Conservation (phyloP, 2,329 filamentous ascomycete species). For the Monosporascus sp. region DNA sequence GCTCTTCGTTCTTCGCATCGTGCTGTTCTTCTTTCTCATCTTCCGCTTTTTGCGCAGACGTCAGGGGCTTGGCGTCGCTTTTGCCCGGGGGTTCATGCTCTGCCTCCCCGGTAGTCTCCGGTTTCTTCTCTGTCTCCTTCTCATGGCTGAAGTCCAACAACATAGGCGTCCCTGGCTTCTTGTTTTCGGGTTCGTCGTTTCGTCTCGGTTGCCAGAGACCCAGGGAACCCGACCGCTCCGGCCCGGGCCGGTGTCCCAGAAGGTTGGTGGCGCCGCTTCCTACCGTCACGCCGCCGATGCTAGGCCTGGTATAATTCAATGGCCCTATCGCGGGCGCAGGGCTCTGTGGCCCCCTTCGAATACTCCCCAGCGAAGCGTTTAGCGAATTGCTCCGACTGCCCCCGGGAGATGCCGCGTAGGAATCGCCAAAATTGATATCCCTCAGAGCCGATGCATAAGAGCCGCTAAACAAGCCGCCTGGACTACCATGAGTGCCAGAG, state of each 20-base stretch:
- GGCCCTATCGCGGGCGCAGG: constrained; percentile 13
- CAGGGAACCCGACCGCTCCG: constrained; percentile 36
- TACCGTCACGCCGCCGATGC: constrained; percentile 31
- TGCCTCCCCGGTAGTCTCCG: not conserved
- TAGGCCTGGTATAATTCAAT: constrained; percentile 20
- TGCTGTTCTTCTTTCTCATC: too few relatives aligned
- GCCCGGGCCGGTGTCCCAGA: constrained; percentile 15
- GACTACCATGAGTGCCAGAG: constrained; percentile 21
- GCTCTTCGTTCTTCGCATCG: constrained; percentile 15
- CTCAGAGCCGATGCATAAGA: constrained; percentile 29
- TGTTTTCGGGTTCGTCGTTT: constrained; percentile 17
- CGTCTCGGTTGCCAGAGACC: constrained; percentile 42
- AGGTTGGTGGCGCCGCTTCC: constrained; percentile 26
- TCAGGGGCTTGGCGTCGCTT: not conserved
- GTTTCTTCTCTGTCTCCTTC: constrained; percentile 10
- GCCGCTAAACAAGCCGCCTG: constrained; percentile 34
- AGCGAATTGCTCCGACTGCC: constrained; percentile 41
- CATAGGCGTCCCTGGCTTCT: constrained; percentile 27
- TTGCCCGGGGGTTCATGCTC: not conserved
- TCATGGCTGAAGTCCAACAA: constrained; percentile 47
- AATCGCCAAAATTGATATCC: constrained; percentile 19
- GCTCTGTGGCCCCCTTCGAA: constrained; percentile 25
- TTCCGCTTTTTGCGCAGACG: too few relatives aligned
- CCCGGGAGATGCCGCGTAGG: constrained; percentile 34
- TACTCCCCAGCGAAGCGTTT: constrained; percentile 32